Conservation (phyloP, 371 early-diverging fungal species). For the Cokeromyces recurvatus region DNA sequence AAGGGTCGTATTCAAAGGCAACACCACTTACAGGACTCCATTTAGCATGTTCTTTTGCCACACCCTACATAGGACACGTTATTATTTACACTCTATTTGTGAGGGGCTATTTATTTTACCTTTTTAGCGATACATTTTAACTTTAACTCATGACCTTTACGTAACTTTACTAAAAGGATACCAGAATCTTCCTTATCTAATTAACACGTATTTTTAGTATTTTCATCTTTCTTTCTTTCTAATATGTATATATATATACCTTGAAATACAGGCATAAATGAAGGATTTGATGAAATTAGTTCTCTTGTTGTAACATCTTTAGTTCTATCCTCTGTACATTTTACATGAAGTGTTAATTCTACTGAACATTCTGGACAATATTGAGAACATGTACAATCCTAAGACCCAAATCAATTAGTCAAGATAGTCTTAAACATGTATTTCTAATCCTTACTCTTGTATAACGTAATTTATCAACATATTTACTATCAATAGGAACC, state of each 20-base stretch:
- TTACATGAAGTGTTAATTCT: constrained; percentile 80
- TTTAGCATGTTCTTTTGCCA: constrained; percentile 97
- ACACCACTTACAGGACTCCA: constrained; percentile 97
- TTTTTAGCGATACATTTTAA: constrained; percentile 86
- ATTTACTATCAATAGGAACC: constrained; percentile 86
- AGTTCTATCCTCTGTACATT: constrained; percentile 74
- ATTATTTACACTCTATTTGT: neutral
- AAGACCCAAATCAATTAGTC: neutral
- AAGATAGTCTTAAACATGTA: neutral
- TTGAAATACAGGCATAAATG: constrained; percentile 73
- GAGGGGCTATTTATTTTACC: constrained; percentile 19
- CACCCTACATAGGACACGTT: constrained; percentile 61
- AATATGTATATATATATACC: too few species aligned
- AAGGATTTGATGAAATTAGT: constrained; percentile 72
- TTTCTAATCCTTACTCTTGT: constrained; percentile 54
- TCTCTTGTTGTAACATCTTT: constrained; percentile 82
- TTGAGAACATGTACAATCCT: constrained; percentile 89
- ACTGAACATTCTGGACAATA: constrained; percentile 93
- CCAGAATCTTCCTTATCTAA: constrained; percentile 67
- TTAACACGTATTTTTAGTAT: neutral
- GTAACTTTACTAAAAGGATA: constrained; percentile 87
- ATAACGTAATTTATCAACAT: constrained; percentile 77
- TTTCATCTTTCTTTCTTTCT: neutral
- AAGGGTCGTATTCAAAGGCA: constrained; percentile 96
- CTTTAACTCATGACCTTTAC: constrained; percentile 89